Evolutionary conservation across 495 filamentous ascomycete species (phyloP), one percentile per base, ranked within the genome.

Genomic region (Aspergillus cristatus): DNA sequence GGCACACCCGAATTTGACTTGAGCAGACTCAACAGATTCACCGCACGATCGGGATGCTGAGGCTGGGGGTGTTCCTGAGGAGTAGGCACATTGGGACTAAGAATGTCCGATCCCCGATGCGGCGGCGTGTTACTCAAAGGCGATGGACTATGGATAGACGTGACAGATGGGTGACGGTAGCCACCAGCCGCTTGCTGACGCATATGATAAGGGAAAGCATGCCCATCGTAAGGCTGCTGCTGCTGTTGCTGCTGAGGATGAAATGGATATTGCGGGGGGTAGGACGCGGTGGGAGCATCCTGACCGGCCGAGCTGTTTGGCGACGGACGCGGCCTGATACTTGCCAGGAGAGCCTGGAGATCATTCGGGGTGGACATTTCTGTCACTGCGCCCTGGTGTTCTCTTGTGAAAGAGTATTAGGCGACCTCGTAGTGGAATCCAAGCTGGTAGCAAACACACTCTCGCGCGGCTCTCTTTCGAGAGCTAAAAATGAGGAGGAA

Each of bases 21-120:
- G 34, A 98, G 73, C 28, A 98, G 72, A 50, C 82, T 91, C 53
- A 98, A 70, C 45, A 98, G 63, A 51, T 81, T 86, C 32, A 61
- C 77, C 36, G 70, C 79, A 64, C 67, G 76, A 53, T 84, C 70
- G 36, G 74, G 60, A 37, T 75, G 68, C 35, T 50, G 46, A 25
- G 46, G 43, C 37, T 48, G 58, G 34, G 43, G 44, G 8, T 68
- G 62, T 25, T 43, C 45, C 33, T 53, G 65, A 34, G 62, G 65
- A 35, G 62, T 67, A 43, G 58, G 58, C 45, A 65, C 54, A 17
- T 60, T 63, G 6, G 68, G 70, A 44, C 69, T 73, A 29, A 71
- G 47, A 37, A 71, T 62, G 38, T 72, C 65, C 26, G 70, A 73
- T 32, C 52, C 58, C 52, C 73, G 65, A 35, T 59, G 65, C 38